phyloP scores from a whole-genome alignment of 106 monocot genomes.

The Alisma plantagoaquatica region DNA sequence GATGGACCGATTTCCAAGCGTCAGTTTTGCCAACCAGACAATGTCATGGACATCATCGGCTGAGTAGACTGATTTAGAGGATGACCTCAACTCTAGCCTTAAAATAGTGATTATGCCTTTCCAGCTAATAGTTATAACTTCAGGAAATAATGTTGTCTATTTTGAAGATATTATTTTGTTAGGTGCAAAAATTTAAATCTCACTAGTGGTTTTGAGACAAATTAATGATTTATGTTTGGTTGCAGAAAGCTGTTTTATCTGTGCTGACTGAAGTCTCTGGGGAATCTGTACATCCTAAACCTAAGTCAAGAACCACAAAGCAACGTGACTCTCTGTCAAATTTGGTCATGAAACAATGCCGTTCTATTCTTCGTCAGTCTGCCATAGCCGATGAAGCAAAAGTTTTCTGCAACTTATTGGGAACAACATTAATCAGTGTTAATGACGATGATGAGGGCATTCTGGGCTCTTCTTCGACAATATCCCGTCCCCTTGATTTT shows the following conservation, averaged over 20 bases:
- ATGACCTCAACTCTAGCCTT: no score
- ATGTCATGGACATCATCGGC: no score
- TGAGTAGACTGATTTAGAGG: no score
- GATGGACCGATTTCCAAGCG: no score
- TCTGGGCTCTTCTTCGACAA: conserved; percentile 82
- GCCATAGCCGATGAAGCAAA: conserved; percentile 71
- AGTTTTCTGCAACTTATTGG: conserved; percentile 84
- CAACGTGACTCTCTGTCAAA: conserved; percentile 48
- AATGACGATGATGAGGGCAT: conserved; percentile 90
- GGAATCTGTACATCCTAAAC: conserved; percentile 36
- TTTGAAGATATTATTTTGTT: no score
- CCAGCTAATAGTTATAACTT: no score
- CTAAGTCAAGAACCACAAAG: conserved; percentile 32
- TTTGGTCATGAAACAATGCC: conserved; percentile 83
- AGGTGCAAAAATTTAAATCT: no score
- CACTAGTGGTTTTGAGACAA: no score
- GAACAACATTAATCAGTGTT: conserved; percentile 41
- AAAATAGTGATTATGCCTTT: no score
- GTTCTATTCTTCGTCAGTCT: conserved; percentile 51
- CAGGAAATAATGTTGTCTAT: no score
- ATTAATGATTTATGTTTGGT: no score
- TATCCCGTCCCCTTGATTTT: conserved; percentile 92
- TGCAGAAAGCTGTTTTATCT: conserved; percentile 88
- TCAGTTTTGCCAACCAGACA: no score
- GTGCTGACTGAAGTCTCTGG: conserved; percentile 44